Percentiles rank a stretch among this genome's conserved stretches.
Conservation (phyloP, 352 stramenopile genomes). For the Phytophthora niederhauseri region DNA sequence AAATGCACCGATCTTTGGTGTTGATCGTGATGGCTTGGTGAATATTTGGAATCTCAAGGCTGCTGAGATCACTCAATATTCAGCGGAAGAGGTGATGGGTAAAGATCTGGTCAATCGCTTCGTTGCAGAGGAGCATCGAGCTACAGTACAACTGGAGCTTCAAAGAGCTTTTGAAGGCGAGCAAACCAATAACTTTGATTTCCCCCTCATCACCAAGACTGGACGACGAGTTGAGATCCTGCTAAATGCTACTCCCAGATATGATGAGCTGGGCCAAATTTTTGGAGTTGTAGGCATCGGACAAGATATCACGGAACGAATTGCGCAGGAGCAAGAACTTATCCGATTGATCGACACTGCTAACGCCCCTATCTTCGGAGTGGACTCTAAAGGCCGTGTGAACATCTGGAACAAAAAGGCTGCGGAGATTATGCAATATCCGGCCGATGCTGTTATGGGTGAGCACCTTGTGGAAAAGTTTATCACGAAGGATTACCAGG, state of each 20-base stretch:
- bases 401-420: slow-evolving; percentile 77
- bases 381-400: slow-evolving; percentile 61
- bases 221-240: slow-evolving; percentile 55
- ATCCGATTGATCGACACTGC: slow-evolving; percentile 73
- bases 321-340: slow-evolving; percentile 71
- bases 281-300: slow-evolving; percentile 85
- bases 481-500: slow-evolving; percentile 63
- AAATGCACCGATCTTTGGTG: slow-evolving; percentile 78
- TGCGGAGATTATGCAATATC: slow-evolving; percentile 69
- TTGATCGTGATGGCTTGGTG: slow-evolving; percentile 58
- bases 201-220: slow-evolving; percentile 61
- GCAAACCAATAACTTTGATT: slow-evolving; percentile 85
- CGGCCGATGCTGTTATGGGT: slow-evolving; percentile 60
- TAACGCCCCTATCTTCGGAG: slow-evolving; percentile 76
- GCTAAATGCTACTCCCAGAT: slow-evolving; percentile 73
- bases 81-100: slow-evolving; percentile 79
- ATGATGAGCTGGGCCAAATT: slow-evolving; percentile 67
- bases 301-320: slow-evolving; percentile 71
- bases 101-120: slow-evolving; percentile 69
- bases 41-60: slow-evolving; percentile 86
- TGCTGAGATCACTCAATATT: slow-evolving; percentile 77
- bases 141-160: slow-evolving; percentile 29
- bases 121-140: slow-evolving; percentile 40
- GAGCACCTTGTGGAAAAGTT: slow-evolving; percentile 68
- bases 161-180: slow-evolving; percentile 53